A percentile compares a stretch with the other conserved stretches of the same genome.
Evolutionary conservation across 129 eudicot genomes (phyloP).

Genomic region (Helianthus annuus): HanXRQr2.0-SUNRISE NC_035445.2:121731025-121731524

Average conservation of each 20-base stretch:
- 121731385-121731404: background rate
- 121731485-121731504: background rate
- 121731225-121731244: slow-evolving; percentile 17
- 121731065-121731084: slow-evolving; percentile 82
- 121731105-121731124: slow-evolving; percentile 69
- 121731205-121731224: slow-evolving; percentile 35
- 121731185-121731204: slow-evolving; percentile 7
- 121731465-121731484: background rate
- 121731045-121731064: slow-evolving; percentile 75
- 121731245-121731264: slow-evolving; percentile 47
- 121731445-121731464: background rate
- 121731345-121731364: background rate
- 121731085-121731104: slow-evolving; percentile 86
- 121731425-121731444: background rate
- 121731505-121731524: background rate
- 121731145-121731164: background rate
- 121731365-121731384: background rate
- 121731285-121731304: slow-evolving; percentile 32
- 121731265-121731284: slow-evolving; percentile 33
- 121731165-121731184: background rate
- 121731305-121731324: slow-evolving; percentile 36
- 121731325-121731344: slow-evolving; percentile 48
- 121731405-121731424: background rate
- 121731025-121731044: slow-evolving; percentile 56
- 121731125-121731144: background rate